phyloP scores from a whole-genome alignment of 352 stramenopile genomes.

The Phytophthora hibernalis region DNA sequence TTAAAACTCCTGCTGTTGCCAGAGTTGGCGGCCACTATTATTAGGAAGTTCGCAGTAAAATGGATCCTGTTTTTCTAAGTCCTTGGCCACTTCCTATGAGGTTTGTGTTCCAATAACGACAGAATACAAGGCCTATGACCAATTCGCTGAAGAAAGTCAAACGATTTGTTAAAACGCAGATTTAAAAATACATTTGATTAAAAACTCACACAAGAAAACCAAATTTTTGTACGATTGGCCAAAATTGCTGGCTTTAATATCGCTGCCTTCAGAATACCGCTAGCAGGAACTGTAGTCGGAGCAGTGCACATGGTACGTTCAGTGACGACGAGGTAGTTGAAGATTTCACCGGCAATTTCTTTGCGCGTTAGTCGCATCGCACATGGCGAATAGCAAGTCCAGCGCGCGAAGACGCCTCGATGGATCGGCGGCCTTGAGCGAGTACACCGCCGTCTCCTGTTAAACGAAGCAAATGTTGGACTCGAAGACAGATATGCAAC shows the following conservation, averaged over 20 bases:
- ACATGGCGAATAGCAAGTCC: constrained; percentile 98
- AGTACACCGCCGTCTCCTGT: constrained; percentile 95
- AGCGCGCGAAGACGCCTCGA: constrained; percentile 95
- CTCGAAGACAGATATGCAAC: constrained; percentile 98
- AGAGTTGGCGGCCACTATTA: background rate
- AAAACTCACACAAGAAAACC: no score
- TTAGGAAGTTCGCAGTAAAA: no score
- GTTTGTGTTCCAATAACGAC: no score
- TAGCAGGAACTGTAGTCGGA: constrained; percentile 26
- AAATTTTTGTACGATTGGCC: no score
- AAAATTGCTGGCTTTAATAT: no score
- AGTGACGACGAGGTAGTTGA: constrained; percentile 94
- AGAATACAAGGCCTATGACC: no score
- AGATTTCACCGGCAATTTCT: constrained; percentile 96
- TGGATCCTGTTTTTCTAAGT: no score
- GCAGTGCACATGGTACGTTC: constrained; percentile 74
- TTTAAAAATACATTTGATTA: no score
- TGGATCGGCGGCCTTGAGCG: constrained; percentile 97
- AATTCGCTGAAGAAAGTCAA: no score
- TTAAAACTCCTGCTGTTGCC: background rate
- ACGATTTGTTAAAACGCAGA: no score
- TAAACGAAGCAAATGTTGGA: constrained; percentile 98
- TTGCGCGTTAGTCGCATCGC: constrained; percentile 95
- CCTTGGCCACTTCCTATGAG: no score
- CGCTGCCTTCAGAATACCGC: constrained; percentile 97